Evolutionary conservation across 1,284 basidiomycete species (phyloP).

Genomic region (Trichosporon inkin): DNA sequence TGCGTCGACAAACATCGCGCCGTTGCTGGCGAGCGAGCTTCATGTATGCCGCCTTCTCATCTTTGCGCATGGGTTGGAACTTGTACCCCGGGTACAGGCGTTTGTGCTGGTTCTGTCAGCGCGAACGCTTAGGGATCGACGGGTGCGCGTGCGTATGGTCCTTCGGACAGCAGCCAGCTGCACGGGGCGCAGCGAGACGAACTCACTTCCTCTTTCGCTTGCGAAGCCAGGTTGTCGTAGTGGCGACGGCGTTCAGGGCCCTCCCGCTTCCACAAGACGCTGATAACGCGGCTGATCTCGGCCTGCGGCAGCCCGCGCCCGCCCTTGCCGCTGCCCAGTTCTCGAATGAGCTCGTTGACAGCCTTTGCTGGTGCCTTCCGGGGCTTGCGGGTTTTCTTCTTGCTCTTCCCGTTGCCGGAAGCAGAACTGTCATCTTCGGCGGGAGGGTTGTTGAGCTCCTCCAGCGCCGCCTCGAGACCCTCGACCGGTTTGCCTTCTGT

Average conservation of each 20-base stretch:
- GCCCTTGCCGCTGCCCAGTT: slow-evolving; percentile 35
- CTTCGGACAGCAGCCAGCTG: not conserved
- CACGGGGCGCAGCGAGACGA: no score
- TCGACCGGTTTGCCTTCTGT: slow-evolving; percentile 8
- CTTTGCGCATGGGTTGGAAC: slow-evolving; percentile 66
- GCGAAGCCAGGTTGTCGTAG: slow-evolving; percentile 69
- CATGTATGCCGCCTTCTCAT: slow-evolving; percentile 56
- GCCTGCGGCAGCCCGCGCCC: slow-evolving; percentile 60
- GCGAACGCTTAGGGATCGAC: no score
- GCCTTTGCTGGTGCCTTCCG: slow-evolving; percentile 34
- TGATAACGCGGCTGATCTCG: slow-evolving; percentile 66
- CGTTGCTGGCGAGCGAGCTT: slow-evolving; percentile 50
- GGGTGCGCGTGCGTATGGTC: no score
- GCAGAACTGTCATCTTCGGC: not conserved
- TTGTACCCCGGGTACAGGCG: slow-evolving; percentile 65
- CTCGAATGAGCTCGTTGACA: slow-evolving; percentile 12
- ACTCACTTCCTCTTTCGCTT: slow-evolving; percentile 60
- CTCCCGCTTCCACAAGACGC: slow-evolving; percentile 66
- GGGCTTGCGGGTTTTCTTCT: slow-evolving; percentile 23
- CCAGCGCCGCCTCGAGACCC: not conserved
- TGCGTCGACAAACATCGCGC: slow-evolving; percentile 30
- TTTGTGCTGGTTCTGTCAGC: slow-evolving; percentile 53
- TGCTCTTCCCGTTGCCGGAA: slow-evolving; percentile 6
- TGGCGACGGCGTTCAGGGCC: slow-evolving; percentile 54
- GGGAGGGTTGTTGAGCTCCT: slow-evolving; percentile 15